Base-by-base conservation (phyloP, 2,329 filamentous ascomycete species). In the Cercospora sesami region DNA sequence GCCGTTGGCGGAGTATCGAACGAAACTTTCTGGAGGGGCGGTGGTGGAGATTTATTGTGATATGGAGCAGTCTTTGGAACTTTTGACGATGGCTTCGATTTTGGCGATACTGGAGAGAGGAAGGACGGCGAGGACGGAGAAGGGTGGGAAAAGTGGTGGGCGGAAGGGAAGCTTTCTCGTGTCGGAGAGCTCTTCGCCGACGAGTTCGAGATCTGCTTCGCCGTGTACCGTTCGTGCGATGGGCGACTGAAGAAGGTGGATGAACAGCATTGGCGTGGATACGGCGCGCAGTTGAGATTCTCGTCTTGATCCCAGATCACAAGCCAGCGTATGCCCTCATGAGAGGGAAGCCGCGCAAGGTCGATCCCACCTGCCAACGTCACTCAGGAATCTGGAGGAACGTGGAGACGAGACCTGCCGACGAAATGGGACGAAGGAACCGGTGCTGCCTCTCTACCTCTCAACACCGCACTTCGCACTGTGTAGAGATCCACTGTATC, bases 1-100 rank as follows among this genome's bases (percentile, higher is more conserved):
- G 26, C 21, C 36, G 4, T 14, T 64, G 48, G 62, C 51, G 4
- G 48, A 45, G 16, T 64, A 64, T 36, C 31, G 53, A 4, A 23
- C 53, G 23, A 31, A 21, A 6, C 14, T 10, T 9, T 42, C 51
- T 7, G 33, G 31, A 12, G 53, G 62, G 2, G 53, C 51, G 12
- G 30, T 36, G 10, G 16, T 64, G 12, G 14, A 45, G 14, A 18
- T 64, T n/a, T 59, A 58, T 30, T 28, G 30, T 21, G 21, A 45
- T 23, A 57, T 64, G 21, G 62, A 42, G 18, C 21, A 64, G n/a
- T 57, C 62, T 3, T 31, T 59, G 28, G 62, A 31, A 48, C 21
- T 64, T 16, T 53, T 64, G 21, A 36, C 53, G 6, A 28, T 64
- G 53, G 62, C 62, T 23, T 64, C 62, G 23, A 59, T 64, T 21